Base-by-base conservation (phyloP, 176 grass and related monocot genomes). In the Tillandsia leiboldiana region DNA sequence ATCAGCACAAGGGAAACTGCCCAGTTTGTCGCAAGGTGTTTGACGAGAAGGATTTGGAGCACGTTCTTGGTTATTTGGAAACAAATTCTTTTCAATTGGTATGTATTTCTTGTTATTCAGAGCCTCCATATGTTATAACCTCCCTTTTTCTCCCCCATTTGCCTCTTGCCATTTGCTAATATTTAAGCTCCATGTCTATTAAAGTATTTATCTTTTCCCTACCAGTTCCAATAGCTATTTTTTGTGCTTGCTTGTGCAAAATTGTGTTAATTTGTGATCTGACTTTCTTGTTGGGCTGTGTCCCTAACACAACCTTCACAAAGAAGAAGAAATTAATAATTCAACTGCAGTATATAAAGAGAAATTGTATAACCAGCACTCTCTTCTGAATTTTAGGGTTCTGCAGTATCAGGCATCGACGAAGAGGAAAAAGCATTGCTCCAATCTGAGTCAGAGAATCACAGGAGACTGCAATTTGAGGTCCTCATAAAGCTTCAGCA, bases 21-120 rank as follows among this genome's bases (percentile, higher is more conserved):
- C 89, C 93, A 74, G 86, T 97, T 83, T 97, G 93, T 83, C 83
- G 93, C 14, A 87, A 92, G 80, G 76, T 89, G 50, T 97, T 97
- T 26, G 89, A 92, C 68, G 87, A 81, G 49, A 97, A 97, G 73
- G 93, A 97, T 83, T 81, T 97, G 47, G 86, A 92, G 68, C 93
- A 97, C 81, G 86, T 83, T 62, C 65, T 33, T 87, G 58, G 81
- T 73, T 82, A 83, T 49, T 81, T 87, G 26, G 86, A 72, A 65
- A 65, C 80, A 75, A 68, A 79, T 64, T 78, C 70, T 51, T 76
- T 70, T 58, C 22, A 11, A 58, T 63, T 75, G 79, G 93, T 96
- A 96, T 80, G 83, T 72, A 51, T 70, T 42, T n/a, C n/a, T 72
- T 57, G 63, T 80, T 63, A 49, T 42, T 68, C 51, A 26, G 3